Conservation (phyloP, 257 asterid genomes). For the Asclepias syriaca region DNA sequence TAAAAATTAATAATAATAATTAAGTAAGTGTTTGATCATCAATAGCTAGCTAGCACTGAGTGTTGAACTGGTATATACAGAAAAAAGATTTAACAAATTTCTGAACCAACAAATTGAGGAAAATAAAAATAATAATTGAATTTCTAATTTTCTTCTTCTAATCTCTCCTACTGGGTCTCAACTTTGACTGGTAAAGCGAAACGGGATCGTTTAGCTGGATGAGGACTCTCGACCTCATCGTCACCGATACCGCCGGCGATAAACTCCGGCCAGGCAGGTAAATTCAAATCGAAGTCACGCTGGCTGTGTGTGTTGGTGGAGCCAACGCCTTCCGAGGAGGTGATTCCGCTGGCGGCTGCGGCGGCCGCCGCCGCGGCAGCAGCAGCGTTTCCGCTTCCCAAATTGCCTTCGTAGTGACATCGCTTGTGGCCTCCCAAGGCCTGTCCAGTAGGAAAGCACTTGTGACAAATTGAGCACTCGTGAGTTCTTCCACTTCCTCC, state of each 20-base stretch:
- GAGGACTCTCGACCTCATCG: slow-evolving; percentile 68
- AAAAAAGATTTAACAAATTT: slow-evolving; percentile 4
- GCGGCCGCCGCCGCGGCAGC: slow-evolving; percentile 13
- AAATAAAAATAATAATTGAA: not conserved
- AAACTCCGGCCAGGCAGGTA: slow-evolving; percentile 48
- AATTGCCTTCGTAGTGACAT: slow-evolving; percentile 56
- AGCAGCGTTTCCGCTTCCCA: slow-evolving; percentile 10
- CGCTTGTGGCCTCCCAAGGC: slow-evolving; percentile 59
- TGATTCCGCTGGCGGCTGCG: slow-evolving; percentile 17
- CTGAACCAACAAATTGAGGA: not conserved
- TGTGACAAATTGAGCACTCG: slow-evolving; percentile 50
- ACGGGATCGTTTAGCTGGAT: slow-evolving; percentile 51
- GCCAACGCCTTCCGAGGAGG: slow-evolving; percentile 49
- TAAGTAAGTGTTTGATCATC: slow-evolving; percentile 7
- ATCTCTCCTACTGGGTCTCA: slow-evolving; percentile 12
- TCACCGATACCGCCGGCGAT: slow-evolving; percentile 23
- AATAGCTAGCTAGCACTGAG: not conserved
- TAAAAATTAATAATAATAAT: slow-evolving; percentile 7
- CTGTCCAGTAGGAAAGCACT: slow-evolving; percentile 49
- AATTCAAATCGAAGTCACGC: slow-evolving; percentile 55
- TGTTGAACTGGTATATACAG: slow-evolving; percentile 5
- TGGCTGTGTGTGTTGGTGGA: slow-evolving; percentile 35
- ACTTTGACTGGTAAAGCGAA: slow-evolving; percentile 26
- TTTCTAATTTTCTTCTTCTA: not conserved
- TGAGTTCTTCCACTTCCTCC: slow-evolving; percentile 28